Percentiles rank a stretch among this genome's conserved stretches.
Conservation (phyloP, 495 filamentous ascomycete genomes). For the Astrocystis sublimbata region DNA sequence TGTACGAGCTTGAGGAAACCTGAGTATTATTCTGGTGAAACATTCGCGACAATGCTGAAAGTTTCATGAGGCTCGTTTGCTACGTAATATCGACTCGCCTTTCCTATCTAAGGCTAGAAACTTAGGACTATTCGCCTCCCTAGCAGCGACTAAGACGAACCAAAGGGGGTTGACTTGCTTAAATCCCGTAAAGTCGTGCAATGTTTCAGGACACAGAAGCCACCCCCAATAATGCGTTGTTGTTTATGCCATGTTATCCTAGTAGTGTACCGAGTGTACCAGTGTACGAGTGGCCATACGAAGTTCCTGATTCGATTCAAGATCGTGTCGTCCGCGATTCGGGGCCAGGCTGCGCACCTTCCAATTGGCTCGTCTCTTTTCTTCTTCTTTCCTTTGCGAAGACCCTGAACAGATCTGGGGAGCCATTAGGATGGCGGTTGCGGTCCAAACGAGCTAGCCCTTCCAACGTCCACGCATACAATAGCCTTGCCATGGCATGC, state of each 20-base stretch:
- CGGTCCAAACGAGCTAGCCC: no score
- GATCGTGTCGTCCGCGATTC: not conserved
- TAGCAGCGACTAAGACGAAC: not conserved
- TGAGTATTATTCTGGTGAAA: constrained; percentile 10
- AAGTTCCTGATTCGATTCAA: not conserved
- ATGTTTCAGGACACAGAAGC: not conserved
- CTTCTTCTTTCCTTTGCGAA: no score
- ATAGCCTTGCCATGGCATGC: no score
- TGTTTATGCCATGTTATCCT: not conserved
- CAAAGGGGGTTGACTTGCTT: not conserved
- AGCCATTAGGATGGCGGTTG: no score
- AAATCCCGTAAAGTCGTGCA: not conserved
- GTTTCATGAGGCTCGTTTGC: not conserved
- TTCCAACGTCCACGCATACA: no score
- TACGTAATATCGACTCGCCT: not conserved
- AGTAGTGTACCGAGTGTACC: no score
- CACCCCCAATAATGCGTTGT: constrained; percentile 1
- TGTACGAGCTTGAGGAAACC: not conserved
- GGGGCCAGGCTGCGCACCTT: not conserved
- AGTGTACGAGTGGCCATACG: no score
- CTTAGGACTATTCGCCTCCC: no score
- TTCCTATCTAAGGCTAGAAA: no score
- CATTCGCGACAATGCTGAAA: constrained; percentile 3
- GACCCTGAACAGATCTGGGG: no score
- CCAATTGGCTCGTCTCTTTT: no score